Conservation (phyloP, 2,329 filamentous ascomycete species). For the Coniella vitis region DNA sequence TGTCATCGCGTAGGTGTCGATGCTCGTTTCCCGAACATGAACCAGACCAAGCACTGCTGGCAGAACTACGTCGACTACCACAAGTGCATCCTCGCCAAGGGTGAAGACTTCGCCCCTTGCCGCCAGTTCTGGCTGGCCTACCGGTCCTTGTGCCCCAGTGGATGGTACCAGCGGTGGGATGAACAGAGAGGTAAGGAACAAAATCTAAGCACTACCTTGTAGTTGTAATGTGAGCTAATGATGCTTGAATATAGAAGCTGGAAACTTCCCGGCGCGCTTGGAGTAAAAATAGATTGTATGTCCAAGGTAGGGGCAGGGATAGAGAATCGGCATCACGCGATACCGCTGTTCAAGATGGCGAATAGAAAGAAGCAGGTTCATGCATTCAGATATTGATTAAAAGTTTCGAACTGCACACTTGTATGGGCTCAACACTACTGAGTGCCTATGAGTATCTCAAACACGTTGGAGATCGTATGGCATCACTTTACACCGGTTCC, state of each 20-base stretch:
- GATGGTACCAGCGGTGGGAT: conserved; percentile 93
- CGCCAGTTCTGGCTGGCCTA: conserved; percentile 95
- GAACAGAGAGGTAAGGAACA: conserved; percentile 70
- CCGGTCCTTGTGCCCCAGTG: conserved; percentile 92
- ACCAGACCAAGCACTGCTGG: conserved; percentile 99
- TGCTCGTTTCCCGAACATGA: conserved; percentile 97
- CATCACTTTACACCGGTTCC: too few species aligned
- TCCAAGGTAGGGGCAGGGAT: conserved; percentile 1
- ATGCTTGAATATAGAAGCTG: conserved; percentile 44
- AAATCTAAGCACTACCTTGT: not conserved
- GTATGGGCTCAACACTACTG: too few species aligned
- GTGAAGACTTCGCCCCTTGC: conserved; percentile 96
- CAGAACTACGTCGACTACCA: conserved; percentile 99
- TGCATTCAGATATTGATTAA: conserved; percentile 8
- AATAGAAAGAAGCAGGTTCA: conserved; percentile 19
- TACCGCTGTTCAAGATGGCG: conserved; percentile 16
- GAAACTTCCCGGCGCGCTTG: conserved; percentile 61
- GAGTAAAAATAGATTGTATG: conserved; percentile 38
- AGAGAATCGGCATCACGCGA: conserved; percentile 12
- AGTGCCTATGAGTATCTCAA: too few species aligned
- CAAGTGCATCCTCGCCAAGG: conserved; percentile 98
- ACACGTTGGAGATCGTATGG: too few species aligned
- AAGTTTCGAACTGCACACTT: not conserved
- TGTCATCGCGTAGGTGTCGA: conserved; percentile 70
- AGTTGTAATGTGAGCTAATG: not conserved